phyloP scores from a whole-genome alignment of 495 filamentous ascomycete genomes.

The Podospora pseudoanserina region DNA sequence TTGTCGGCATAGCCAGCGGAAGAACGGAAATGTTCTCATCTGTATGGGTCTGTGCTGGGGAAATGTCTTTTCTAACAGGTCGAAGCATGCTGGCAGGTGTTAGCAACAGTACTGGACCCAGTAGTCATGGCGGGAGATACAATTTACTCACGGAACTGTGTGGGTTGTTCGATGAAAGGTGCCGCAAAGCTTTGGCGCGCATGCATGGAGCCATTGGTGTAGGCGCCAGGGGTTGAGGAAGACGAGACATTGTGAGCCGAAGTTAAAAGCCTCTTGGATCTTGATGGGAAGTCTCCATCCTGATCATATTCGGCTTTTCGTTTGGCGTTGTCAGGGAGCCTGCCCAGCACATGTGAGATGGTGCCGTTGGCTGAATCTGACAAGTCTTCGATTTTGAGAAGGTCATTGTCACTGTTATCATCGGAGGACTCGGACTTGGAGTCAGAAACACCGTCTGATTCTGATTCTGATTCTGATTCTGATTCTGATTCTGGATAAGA shows the following conservation, averaged over 20 bases:
- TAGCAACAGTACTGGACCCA: background rate
- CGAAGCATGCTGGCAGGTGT: background rate
- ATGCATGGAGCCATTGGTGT: background rate
- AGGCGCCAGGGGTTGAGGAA: background rate
- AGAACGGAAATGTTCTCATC: constrained; percentile 8
- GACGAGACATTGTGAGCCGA: background rate
- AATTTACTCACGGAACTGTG: background rate
- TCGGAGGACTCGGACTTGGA: background rate
- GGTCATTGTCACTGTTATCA: background rate
- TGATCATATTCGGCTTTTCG: background rate
- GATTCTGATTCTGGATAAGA: background rate
- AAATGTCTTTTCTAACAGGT: background rate
- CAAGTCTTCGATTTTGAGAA: background rate
- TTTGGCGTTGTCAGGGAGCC: constrained; percentile 3
- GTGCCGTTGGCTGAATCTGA: background rate
- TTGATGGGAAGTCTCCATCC: background rate
- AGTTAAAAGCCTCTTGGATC: background rate
- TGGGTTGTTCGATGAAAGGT: background rate
- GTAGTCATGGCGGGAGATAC: background rate
- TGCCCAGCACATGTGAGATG: constrained; percentile 5
- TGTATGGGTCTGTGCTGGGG: constrained; percentile 5
- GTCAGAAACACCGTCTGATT: background rate
- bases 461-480: background rate
- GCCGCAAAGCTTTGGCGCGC: background rate
- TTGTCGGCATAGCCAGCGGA: background rate